Evolutionary conservation across 192 early-diverging fungal genomes (phyloP).

Genomic region (Pilobolus umbonatus): DNA sequence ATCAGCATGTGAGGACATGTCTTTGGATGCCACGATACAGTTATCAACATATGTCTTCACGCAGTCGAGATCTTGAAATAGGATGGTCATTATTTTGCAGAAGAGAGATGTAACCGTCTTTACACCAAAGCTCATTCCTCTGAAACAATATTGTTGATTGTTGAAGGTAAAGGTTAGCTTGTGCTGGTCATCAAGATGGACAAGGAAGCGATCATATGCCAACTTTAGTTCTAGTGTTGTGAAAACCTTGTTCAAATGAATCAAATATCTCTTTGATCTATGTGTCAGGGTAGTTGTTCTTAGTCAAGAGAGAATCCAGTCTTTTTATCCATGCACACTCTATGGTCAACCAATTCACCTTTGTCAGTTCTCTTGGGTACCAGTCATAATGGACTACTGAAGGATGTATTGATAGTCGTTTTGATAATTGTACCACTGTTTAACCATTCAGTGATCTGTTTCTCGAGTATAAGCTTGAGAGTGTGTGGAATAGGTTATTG

Average conservation of each 20-base stretch:
- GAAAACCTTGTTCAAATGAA: background rate
- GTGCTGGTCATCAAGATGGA: background rate
- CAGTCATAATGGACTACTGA: slow-evolving; percentile 8
- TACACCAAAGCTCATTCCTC: slow-evolving; percentile 25
- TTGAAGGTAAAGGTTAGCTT: slow-evolving; percentile 22
- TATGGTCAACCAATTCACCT: slow-evolving; percentile 9
- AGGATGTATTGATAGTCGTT: background rate
- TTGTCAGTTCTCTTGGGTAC: slow-evolving; percentile 14
- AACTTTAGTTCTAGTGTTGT: slow-evolving; percentile 13
- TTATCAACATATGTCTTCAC: no score
- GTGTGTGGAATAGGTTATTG: slow-evolving; percentile 5
- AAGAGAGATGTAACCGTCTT: slow-evolving; percentile 22
- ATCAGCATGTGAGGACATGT: slow-evolving; percentile 4
- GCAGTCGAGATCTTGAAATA: no score
- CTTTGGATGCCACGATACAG: slow-evolving; percentile 12
- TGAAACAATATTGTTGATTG: slow-evolving; percentile 22
- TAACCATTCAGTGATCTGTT: slow-evolving; percentile 9
- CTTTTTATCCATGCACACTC: slow-evolving; percentile 18
- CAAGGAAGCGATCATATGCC: slow-evolving; percentile 3
- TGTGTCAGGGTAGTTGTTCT: slow-evolving; percentile 11
- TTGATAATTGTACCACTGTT: slow-evolving; percentile 1
- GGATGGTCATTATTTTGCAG: no score
- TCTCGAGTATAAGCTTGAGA: background rate
- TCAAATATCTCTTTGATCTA: slow-evolving; percentile 16
- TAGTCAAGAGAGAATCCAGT: background rate